Percentiles rank a stretch among this genome's conserved stretches.
Conservation (phyloP, 352 stramenopile species). For the Pythium periplocum region DNA sequence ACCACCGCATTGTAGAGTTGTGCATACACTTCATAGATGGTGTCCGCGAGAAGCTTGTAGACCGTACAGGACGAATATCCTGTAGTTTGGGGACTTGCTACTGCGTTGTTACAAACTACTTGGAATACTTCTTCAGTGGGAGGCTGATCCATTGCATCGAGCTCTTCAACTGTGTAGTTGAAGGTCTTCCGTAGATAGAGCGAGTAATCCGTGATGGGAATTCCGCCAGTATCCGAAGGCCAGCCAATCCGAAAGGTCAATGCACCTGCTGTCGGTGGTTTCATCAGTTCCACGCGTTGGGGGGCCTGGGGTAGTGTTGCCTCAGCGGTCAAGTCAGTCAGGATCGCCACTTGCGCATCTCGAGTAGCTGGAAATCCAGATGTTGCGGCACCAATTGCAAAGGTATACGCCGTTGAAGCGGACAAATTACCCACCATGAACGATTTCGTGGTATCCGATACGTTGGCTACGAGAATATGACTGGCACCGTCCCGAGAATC, state of each 20-base stretch:
- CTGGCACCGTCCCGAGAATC: constrained; percentile 2
- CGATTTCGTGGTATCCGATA: not conserved
- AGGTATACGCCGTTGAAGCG: constrained; percentile 30
- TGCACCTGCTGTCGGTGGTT: not conserved
- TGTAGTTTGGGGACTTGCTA: not conserved
- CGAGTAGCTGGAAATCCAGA: constrained; percentile 15
- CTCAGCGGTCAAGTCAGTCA: constrained; percentile 18
- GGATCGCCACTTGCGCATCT: not conserved
- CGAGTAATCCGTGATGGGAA: constrained; percentile 20
- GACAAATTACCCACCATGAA: constrained; percentile 21
- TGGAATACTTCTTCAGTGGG: constrained; percentile 7
- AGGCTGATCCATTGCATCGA: not conserved
- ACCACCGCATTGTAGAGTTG: constrained; percentile 35
- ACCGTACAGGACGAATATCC: constrained; percentile 19
- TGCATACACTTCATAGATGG: constrained; percentile 46
- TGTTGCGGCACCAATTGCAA: constrained; percentile 23
- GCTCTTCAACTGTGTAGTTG: not conserved
- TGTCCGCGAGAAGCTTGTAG: constrained; percentile 27
- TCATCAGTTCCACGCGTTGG: constrained; percentile 3
- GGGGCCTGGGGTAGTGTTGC: constrained; percentile 20
- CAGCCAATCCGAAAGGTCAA: too few relatives aligned
- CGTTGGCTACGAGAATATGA: constrained; percentile 1
- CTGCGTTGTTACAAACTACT: constrained; percentile 11
- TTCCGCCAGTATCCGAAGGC: constrained; percentile 30
- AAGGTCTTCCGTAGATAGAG: constrained; percentile 27